Base-by-base conservation (phyloP, 805 yeast species). In the Candida pseudofarinosa region DNA sequence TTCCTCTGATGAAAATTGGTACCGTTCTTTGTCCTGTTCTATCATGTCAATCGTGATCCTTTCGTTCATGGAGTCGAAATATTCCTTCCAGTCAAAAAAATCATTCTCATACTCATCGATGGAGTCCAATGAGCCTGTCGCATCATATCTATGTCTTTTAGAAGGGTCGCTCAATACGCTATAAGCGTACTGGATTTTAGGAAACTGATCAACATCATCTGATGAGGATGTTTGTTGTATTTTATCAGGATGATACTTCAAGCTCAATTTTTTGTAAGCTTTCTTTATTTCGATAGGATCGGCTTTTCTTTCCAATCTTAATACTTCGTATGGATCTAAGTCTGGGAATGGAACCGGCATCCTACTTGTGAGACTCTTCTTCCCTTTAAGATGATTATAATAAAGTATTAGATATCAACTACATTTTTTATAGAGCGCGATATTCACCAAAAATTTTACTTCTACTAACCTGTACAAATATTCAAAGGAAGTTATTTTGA, bases 121-220 rank as follows among this genome's bases (percentile, higher is more conserved):
- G 5, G 70, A 75, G 14, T 28, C 39, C 23, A 81, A 55, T 2
- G 79, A 71, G 0, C 95, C 96, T 0, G 91, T 83, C n/a, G 60
- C 56, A 53, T 88, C 96, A 55, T 78, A 88, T 16, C 76, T 60
- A 35, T 67, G 67, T 20, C 88, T 68, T 48, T 77, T 74, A 31
- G 61, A 58, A 0, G 73, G 65, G 54, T 88, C 93, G 19, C 79
- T 69, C 19, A 88, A 65, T 0, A 88, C 72, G 35, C 82, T 69
- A 58, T 85, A 87, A 16, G 95, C 83, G 53, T 86, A 81, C 56
- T 87, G 90, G 15, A 88, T 73, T 50, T 77, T 65, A 39, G 88
- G 85, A 59, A 89, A 88, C 18, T 41, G 37, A 15, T 62, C 60
- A 37, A 45, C 50, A 33, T 57, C 62, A 6, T 43, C 46, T 19